These are phyloP conservation scores for Isoetes taiwanensis DNA, from an alignment of 75 land plant genomes.

Conservation along the genomic window DNA sequence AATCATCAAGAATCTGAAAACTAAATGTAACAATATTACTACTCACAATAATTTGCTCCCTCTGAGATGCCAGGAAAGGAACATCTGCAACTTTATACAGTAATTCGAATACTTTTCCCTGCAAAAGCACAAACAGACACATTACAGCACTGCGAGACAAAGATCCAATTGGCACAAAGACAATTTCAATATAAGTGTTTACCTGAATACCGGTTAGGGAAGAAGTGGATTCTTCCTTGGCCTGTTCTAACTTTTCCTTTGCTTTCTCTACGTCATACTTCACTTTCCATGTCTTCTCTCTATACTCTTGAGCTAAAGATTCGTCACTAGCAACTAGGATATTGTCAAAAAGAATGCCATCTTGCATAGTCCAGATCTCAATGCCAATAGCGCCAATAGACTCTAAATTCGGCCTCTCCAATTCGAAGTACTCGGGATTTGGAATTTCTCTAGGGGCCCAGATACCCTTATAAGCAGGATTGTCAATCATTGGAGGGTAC, in stretches of 20 bases:
- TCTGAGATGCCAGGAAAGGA: conserved; percentile 46
- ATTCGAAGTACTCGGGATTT: conserved; percentile 1
- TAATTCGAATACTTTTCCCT: conserved; percentile 65
- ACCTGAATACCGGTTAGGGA: conserved; percentile 50
- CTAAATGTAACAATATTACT: too few species aligned
- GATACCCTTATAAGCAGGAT: conserved; percentile 7
- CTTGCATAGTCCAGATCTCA: conserved; percentile 8
- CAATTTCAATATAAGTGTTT: neutral
- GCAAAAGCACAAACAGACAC: conserved; percentile 4
- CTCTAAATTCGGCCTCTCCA: conserved; percentile 8
- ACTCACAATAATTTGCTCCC: conserved; percentile 58
- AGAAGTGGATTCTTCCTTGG: conserved; percentile 17
- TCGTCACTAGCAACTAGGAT: conserved; percentile 5
- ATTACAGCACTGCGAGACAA: neutral
- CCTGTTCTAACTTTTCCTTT: neutral
- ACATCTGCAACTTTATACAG: conserved; percentile 62
- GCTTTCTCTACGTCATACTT: conserved; percentile 3
- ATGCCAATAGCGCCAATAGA: neutral
- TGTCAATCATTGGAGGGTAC: conserved; percentile 6
- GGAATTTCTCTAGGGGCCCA: neutral
- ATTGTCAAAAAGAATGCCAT: conserved; percentile 6
- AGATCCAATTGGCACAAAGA: neutral
- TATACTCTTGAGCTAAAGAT: conserved; percentile 17
- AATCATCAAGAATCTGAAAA: neutral
- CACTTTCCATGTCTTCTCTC: conserved; percentile 13